A percentile compares a stretch with the other conserved stretches of the same genome.
Conservation (phyloP, 257 asterid species). For the Lycium barbarum region DNA sequence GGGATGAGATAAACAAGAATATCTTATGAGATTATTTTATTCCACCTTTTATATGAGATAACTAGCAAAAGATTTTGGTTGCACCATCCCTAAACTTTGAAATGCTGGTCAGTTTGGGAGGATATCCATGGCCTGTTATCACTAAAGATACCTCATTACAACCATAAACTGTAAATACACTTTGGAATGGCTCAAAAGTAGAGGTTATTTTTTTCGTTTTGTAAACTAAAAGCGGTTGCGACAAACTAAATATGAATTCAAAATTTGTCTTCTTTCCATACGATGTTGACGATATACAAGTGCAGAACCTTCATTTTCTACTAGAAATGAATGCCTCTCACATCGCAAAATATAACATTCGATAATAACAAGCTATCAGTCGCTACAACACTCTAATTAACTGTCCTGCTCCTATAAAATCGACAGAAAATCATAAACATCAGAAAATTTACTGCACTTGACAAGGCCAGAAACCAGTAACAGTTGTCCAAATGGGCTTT, state of each 20-base stretch:
- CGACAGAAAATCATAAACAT: conserved; percentile 52
- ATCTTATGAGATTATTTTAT: too few species aligned
- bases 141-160: not conserved
- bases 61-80: not conserved
- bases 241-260: not conserved
- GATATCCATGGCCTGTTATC: not conserved
- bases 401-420: conserved; percentile 32
- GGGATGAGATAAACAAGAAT: too few species aligned
- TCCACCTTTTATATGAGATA: too few species aligned
- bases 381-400: conserved; percentile 1
- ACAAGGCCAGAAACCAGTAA: conserved; percentile 62
- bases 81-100: not conserved
- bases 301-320: not conserved
- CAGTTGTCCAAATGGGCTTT: conserved; percentile 65
- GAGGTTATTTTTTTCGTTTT: not conserved
- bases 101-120: not conserved
- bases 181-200: not conserved
- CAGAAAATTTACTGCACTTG: conserved; percentile 52
- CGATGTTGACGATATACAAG: not conserved
- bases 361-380: not conserved
- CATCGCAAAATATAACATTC: not conserved
- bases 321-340: conserved; percentile 19
- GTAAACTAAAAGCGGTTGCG: not conserved
- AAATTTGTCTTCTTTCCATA: not conserved
- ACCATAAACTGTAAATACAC: not conserved